phyloP scores from a whole-genome alignment of 2,329 filamentous ascomycete species.

The Ascochyta koolunga region DNA sequence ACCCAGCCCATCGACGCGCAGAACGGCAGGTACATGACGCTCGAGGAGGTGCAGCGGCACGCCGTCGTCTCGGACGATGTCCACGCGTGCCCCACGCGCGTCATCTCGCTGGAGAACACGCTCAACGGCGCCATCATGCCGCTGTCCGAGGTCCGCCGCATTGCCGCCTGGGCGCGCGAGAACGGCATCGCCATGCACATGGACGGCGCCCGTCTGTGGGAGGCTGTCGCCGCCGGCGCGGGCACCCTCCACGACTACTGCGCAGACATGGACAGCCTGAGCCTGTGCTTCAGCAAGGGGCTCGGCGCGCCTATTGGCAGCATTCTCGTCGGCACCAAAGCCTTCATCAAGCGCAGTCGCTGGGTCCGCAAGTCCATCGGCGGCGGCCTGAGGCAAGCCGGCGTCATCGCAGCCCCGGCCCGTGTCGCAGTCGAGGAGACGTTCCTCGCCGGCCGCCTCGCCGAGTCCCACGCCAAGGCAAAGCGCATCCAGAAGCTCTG shows the following conservation, averaged over 20 bases:
- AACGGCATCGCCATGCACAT: slow-evolving; percentile 74
- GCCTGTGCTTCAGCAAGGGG: slow-evolving; percentile 81
- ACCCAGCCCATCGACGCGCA: slow-evolving; percentile 69
- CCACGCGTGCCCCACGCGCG: slow-evolving; percentile 77
- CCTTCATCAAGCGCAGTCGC: slow-evolving; percentile 69
- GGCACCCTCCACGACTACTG: slow-evolving; percentile 71
- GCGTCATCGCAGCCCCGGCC: slow-evolving; percentile 76
- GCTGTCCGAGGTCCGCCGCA: slow-evolving; percentile 70
- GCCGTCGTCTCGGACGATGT: slow-evolving; percentile 72
- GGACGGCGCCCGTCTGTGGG: slow-evolving; percentile 83
- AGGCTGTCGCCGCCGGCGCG: slow-evolving; percentile 74
- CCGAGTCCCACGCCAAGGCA: slow-evolving; percentile 66
- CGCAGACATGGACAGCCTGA: slow-evolving; percentile 73
- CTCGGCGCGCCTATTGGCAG: slow-evolving; percentile 81
- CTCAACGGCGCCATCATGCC: slow-evolving; percentile 81
- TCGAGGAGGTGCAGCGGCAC: slow-evolving; percentile 74
- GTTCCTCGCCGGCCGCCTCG: slow-evolving; percentile 71
- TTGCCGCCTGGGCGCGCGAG: slow-evolving; percentile 69
- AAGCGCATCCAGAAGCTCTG: slow-evolving; percentile 69
- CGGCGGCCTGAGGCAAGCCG: slow-evolving; percentile 77
- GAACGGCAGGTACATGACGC: slow-evolving; percentile 75
- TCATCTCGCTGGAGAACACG: slow-evolving; percentile 88
- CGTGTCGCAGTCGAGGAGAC: slow-evolving; percentile 80
- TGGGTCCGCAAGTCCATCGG: slow-evolving; percentile 83
- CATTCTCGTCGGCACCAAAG: slow-evolving; percentile 67